Evolutionary conservation across 441 rosid genomes (phyloP).

Genomic region (Aquilaria agallochum): DNA sequence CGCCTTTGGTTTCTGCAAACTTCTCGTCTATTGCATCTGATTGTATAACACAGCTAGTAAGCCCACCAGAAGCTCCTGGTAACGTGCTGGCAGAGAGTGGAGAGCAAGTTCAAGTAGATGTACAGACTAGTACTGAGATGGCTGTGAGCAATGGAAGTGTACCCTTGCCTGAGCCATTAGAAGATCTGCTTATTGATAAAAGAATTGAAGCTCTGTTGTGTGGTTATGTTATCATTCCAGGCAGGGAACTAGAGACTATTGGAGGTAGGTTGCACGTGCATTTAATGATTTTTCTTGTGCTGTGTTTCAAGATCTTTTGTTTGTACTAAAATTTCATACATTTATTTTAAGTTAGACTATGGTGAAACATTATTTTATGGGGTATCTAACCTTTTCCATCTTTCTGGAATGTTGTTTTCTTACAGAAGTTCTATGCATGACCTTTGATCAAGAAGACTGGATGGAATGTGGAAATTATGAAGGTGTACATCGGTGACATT

Average conservation of each 20-base stretch:
- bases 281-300: slow-evolving; percentile 5
- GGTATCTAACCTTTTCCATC: slow-evolving; percentile 12
- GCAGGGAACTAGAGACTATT: slow-evolving; percentile 80
- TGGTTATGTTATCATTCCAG: slow-evolving; percentile 64
- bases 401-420: slow-evolving; percentile 16
- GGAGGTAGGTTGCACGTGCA: slow-evolving; percentile 47
- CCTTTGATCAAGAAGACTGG: slow-evolving; percentile 48
- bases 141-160: slow-evolving; percentile 24
- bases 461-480: slow-evolving; percentile 47
- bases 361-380: slow-evolving; percentile 5
- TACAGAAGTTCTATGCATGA: slow-evolving; percentile 77
- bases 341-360: not conserved
- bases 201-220: slow-evolving; percentile 75
- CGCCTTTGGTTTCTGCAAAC: slow-evolving; percentile 60
- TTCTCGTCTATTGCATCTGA: slow-evolving; percentile 73
- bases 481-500: slow-evolving; percentile 43
- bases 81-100: slow-evolving; percentile 67
- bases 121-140: slow-evolving; percentile 34
- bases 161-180: slow-evolving; percentile 31
- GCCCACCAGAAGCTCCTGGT: slow-evolving; percentile 98
- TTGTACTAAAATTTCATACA: not conserved
- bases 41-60: slow-evolving; percentile 65
- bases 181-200: slow-evolving; percentile 66
- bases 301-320: not conserved
- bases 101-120: slow-evolving; percentile 41